phyloP scores from a whole-genome alignment of 1,284 basidiomycete species.

The Somion occarium region DNA sequence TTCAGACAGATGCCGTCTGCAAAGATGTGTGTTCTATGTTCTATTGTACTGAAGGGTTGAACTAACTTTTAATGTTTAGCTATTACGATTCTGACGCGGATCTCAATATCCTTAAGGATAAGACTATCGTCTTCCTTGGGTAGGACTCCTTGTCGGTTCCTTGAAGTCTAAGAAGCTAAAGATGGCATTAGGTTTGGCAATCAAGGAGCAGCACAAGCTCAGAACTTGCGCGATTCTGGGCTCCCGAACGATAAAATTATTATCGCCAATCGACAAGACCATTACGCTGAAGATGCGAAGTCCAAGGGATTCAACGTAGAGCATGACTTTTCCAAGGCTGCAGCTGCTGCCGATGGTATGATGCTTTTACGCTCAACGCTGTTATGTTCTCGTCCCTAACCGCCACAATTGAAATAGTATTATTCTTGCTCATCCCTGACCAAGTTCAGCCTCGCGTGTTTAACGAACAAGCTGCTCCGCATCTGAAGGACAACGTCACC shows the following conservation, averaged over 20 bases:
- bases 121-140: constrained; percentile 61
- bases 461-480: constrained; percentile 48
- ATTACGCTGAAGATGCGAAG: constrained; percentile 53
- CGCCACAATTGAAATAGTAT: constrained; percentile 4
- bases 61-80: constrained; percentile 24
- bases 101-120: constrained; percentile 40
- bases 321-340: constrained; percentile 53
- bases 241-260: constrained; percentile 57
- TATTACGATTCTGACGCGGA: constrained; percentile 62
- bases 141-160: constrained; percentile 19
- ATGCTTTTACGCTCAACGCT: background rate
- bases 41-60: background rate
- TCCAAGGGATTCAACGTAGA: constrained; percentile 54
- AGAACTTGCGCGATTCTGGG: constrained; percentile 61
- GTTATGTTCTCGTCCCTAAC: too few relatives aligned
- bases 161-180: constrained; percentile 2
- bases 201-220: constrained; percentile 63
- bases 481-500: constrained; percentile 42
- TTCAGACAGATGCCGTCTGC: constrained; percentile 31
- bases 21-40: constrained; percentile 37
- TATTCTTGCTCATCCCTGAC: constrained; percentile 61
- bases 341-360: constrained; percentile 49
- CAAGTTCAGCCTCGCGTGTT: constrained; percentile 60
- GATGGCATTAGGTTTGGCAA: constrained; percentile 51
- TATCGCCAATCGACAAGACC: constrained; percentile 53